phyloP scores from a whole-genome alignment of 2,329 filamentous ascomycete species.

The Fusarium lyarnte region DNA sequence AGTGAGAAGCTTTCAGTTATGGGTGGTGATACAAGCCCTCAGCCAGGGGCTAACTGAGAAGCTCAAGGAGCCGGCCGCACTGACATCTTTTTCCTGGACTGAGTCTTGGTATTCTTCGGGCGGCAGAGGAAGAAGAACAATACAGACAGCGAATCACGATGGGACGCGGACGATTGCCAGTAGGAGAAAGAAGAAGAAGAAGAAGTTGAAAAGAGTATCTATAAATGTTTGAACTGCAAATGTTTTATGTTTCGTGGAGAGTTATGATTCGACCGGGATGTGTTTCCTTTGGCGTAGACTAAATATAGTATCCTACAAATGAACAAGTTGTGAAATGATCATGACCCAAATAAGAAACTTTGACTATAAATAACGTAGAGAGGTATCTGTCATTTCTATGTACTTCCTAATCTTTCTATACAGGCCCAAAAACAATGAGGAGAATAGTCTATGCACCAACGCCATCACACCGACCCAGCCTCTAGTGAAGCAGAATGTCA shows the following conservation, averaged over 20 bases:
- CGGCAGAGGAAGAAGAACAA: neutral
- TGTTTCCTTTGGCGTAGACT: neutral
- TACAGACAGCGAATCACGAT: neutral
- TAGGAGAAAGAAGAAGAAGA: neutral
- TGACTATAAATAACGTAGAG: neutral
- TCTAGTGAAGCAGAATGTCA: conserved; percentile 68
- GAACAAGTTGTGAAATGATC: neutral
- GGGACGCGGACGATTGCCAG: accelerated
- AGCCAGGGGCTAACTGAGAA: neutral
- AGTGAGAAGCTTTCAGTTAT: neutral
- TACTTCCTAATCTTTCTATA: neutral
- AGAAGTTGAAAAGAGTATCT: neutral
- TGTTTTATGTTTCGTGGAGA: neutral
- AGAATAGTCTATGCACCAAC: conserved; percentile 26
- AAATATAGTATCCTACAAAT: neutral
- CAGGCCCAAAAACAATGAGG: conserved; percentile 22
- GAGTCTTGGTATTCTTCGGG: neutral
- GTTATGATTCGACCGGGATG: neutral
- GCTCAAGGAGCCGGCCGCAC: neutral
- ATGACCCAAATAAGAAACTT: neutral
- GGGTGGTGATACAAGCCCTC: neutral
- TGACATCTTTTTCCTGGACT: neutral
- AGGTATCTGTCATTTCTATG: conserved; percentile 10
- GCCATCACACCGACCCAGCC: conserved; percentile 7
- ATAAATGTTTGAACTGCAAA: neutral